These are phyloP conservation scores for Colletotrichum cuscutae DNA, from an alignment of 2,329 filamentous ascomycete species.

Conservation along the genomic window DNA sequence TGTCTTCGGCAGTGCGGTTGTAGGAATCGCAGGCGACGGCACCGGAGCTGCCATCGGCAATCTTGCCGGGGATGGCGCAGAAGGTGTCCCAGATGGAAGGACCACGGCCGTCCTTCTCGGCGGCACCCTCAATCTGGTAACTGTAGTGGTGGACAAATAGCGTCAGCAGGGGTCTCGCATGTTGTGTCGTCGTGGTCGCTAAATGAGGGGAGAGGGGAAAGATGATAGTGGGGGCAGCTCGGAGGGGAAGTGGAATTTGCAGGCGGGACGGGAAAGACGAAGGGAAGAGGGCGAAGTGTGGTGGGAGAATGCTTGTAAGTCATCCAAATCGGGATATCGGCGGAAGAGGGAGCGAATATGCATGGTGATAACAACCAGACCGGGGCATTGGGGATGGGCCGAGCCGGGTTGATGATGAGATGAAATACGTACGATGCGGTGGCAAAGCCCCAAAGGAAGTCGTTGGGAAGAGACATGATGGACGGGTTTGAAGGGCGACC, in stretches of 20 bases:
- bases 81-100: conserved; percentile 94
- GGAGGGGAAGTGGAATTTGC: conserved; percentile 2
- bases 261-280: conserved; percentile 21
- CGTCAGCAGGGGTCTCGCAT: conserved; percentile 26
- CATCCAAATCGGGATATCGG: conserved; percentile 26
- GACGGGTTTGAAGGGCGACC: conserved; percentile 1
- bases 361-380: conserved; percentile 8
- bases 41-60: conserved; percentile 80
- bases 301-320: conserved; percentile 20
- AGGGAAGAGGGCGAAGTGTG: conserved; percentile 13
- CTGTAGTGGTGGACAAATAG: conserved; percentile 53
- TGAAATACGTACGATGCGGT: conserved; percentile 72
- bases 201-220: not conserved
- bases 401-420: not conserved
- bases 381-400: conserved; percentile 3
- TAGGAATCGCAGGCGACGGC: conserved; percentile 88
- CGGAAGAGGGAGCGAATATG: conserved; percentile 18
- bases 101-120: conserved; percentile 79
- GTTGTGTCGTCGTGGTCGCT: conserved; percentile 14
- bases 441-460: conserved; percentile 84
- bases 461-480: conserved; percentile 69
- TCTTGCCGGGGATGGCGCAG: conserved; percentile 82
- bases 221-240: not conserved
- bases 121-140: conserved; percentile 88
- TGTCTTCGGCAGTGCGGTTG: conserved; percentile 81